A percentile compares a stretch with the other conserved stretches of the same genome.
These are phyloP conservation scores for Calamus simplicifolius DNA, from an alignment of 176 grass and related monocot species.

Conservation along the genomic window DNA sequence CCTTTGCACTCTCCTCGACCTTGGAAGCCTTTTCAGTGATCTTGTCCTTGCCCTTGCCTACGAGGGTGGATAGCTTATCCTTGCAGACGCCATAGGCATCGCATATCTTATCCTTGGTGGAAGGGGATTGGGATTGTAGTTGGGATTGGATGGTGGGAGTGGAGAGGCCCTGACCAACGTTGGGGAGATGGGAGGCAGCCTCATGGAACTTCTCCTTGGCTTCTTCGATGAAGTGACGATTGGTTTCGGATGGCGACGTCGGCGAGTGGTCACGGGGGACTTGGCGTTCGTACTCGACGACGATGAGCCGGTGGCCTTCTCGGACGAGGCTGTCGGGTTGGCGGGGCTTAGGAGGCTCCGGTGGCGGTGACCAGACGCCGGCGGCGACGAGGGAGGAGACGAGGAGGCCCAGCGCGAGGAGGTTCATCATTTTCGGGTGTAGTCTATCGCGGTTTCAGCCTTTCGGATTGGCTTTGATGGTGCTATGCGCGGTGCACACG, in stretches of 20 bases:
- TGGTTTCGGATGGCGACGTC: not conserved
- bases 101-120: conserved; percentile 30
- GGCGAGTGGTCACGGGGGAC: conserved; percentile 3
- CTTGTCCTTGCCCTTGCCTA: conserved; percentile 11
- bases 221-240: conserved; percentile 14
- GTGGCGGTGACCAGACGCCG: conserved; percentile 51
- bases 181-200: conserved; percentile 1
- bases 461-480: no score
- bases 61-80: conserved; percentile 16
- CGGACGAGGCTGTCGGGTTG: conserved; percentile 28
- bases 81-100: conserved; percentile 29
- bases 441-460: no score
- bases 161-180: not conserved
- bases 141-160: not conserved
- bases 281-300: conserved; percentile 82
- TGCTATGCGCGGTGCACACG: no score
- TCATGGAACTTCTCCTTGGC: conserved; percentile 5
- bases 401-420: conserved; percentile 50
- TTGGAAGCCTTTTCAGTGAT: conserved; percentile 5
- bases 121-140: not conserved
- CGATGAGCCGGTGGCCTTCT: conserved; percentile 62
- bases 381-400: conserved; percentile 50
- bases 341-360: not conserved
- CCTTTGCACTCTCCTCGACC: conserved; percentile 25
- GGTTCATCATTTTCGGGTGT: conserved; percentile 54